These are phyloP conservation scores for Eucalyptus urophylla DNA, from an alignment of 345 rosid species.

Conservation along the genomic window DNA sequence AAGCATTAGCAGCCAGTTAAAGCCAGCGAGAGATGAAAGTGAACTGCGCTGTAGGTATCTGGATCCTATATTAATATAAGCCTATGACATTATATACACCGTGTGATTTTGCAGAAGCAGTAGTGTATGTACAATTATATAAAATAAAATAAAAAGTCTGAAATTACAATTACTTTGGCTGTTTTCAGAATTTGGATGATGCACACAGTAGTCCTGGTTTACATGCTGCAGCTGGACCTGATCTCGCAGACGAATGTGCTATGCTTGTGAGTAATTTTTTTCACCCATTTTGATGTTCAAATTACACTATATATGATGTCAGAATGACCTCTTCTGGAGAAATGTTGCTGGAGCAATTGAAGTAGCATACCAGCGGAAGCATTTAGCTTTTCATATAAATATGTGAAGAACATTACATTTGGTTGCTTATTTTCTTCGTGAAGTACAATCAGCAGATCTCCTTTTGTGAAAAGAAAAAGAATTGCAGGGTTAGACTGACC, in stretches of 20 bases:
- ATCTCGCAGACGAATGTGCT: constrained; percentile 91
- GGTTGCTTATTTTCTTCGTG: background rate
- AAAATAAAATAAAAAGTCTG: background rate
- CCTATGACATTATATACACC: background rate
- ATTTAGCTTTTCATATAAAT: background rate
- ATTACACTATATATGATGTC: background rate
- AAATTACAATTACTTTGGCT: background rate
- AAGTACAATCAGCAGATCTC: background rate
- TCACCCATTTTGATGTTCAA: background rate
- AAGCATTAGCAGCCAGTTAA: background rate
- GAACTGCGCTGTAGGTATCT: background rate
- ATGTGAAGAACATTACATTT: background rate
- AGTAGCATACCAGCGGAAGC: background rate
- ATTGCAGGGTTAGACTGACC: background rate
- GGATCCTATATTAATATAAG: background rate
- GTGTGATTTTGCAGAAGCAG: background rate
- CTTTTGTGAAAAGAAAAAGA: background rate
- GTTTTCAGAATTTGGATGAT: constrained; percentile 67
- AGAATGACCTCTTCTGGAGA: background rate
- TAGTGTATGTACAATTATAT: background rate
- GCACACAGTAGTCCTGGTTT: constrained; percentile 92
- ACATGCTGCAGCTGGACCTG: constrained; percentile 95
- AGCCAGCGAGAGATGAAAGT: background rate
- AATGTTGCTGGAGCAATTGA: background rate
- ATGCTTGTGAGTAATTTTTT: constrained; percentile 38